Percentiles rank a stretch among this genome's conserved stretches.
phyloP scores from a whole-genome alignment of 2,329 filamentous ascomycete species.

The Paramyrothecium roridum region DNA sequence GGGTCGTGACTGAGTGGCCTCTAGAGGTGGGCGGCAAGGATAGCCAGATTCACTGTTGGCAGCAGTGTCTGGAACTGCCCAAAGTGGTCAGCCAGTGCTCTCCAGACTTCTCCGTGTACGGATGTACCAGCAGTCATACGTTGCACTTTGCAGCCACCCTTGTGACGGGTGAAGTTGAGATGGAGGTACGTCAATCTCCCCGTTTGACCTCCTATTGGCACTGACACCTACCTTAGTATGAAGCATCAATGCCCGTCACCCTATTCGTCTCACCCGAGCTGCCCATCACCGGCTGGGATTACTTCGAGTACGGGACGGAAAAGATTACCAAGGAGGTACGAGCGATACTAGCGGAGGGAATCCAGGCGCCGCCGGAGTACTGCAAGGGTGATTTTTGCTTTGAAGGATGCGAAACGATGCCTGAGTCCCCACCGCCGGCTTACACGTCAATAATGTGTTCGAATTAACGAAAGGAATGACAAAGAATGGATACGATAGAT shows the following conservation, averaged over 20 bases:
- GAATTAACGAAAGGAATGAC: neutral
- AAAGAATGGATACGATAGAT: neutral
- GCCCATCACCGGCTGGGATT: slow-evolving; percentile 4
- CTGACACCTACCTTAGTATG: neutral
- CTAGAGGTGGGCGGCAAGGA: neutral
- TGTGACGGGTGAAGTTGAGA: neutral
- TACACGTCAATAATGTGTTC: neutral
- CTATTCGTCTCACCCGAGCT: slow-evolving; percentile 4
- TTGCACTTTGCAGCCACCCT: slow-evolving; percentile 3
- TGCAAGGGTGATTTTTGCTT: neutral
- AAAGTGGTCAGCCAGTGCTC: slow-evolving; percentile 1
- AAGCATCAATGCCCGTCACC: neutral
- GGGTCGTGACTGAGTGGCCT: neutral
- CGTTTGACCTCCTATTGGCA: neutral
- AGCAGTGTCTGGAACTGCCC: slow-evolving; percentile 1
- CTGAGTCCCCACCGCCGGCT: neutral
- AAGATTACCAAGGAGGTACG: neutral
- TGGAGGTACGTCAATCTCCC: neutral
- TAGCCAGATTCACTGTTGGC: slow-evolving; percentile 1
- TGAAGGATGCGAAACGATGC: neutral
- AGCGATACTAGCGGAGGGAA: neutral
- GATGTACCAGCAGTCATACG: neutral
- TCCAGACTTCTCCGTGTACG: slow-evolving; percentile 2
- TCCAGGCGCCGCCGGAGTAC: slow-evolving; percentile 2
- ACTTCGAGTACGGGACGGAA: neutral